phyloP scores from a whole-genome alignment of 1,284 basidiomycete genomes.

The Sanghuangporus sanghuang region DNA sequence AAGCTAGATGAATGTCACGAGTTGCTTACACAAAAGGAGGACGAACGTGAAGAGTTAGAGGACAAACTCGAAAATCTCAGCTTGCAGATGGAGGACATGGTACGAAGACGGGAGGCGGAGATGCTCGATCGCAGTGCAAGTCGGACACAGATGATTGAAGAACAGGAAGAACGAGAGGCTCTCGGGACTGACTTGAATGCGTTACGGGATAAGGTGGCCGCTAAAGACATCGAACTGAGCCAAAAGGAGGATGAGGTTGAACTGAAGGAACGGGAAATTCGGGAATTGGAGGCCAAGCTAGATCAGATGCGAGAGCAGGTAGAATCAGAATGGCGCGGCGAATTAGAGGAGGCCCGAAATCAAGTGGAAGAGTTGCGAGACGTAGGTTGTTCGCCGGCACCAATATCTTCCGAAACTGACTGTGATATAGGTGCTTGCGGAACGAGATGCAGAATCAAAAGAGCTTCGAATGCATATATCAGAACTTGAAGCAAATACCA shows the following conservation, averaged over 20 bases:
- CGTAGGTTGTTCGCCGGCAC: slow-evolving; percentile 35
- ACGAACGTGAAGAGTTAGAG: slow-evolving; percentile 66
- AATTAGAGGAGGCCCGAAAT: slow-evolving; percentile 64
- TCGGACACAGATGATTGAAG: slow-evolving; percentile 62
- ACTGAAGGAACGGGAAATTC: slow-evolving; percentile 64
- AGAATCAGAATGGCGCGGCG: slow-evolving; percentile 74
- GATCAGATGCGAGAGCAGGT: slow-evolving; percentile 61
- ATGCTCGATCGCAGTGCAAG: slow-evolving; percentile 63
- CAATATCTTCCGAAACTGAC: slow-evolving; percentile 5
- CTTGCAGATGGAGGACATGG: slow-evolving; percentile 65
- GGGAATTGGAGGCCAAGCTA: slow-evolving; percentile 63
- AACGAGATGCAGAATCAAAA: slow-evolving; percentile 69
- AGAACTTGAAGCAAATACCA: slow-evolving; percentile 66
- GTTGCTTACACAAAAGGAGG: slow-evolving; percentile 49
- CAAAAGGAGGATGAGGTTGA: slow-evolving; percentile 81
- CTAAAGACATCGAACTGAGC: slow-evolving; percentile 73
- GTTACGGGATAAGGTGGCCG: slow-evolving; percentile 69
- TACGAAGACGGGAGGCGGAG: slow-evolving; percentile 56
- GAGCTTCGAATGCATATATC: slow-evolving; percentile 65
- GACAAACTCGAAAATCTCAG: slow-evolving; percentile 59
- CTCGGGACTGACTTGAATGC: slow-evolving; percentile 71
- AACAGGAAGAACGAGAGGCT: slow-evolving; percentile 63
- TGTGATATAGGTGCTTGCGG: slow-evolving; percentile 53
- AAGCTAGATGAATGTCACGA: slow-evolving; percentile 58
- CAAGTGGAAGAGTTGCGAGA: slow-evolving; percentile 75